These are phyloP conservation scores for Breynia disticha DNA, from an alignment of 441 rosid species.

Conservation along the genomic window DNA sequence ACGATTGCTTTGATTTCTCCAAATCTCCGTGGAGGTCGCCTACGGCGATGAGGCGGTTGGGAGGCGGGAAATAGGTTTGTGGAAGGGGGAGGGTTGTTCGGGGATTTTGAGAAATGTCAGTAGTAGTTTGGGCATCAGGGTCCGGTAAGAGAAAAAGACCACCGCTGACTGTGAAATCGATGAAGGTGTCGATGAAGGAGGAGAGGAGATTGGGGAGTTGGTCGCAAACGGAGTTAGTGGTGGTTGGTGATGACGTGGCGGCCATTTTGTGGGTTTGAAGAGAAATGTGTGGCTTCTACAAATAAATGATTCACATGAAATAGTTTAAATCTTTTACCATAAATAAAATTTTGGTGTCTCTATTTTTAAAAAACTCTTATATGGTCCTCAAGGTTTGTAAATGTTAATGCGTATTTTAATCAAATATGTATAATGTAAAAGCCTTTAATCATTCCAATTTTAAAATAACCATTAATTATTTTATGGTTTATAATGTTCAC, in stretches of 20 bases:
- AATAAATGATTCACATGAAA: too few relatives aligned
- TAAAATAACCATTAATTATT: too few relatives aligned
- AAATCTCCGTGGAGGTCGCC: slow-evolving; percentile 90
- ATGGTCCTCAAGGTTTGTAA: too few relatives aligned
- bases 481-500: too few relatives aligned
- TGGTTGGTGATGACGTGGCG: not conserved
- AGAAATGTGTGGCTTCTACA: too few relatives aligned
- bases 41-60: slow-evolving; percentile 59
- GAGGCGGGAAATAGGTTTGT: slow-evolving; percentile 32
- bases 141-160: slow-evolving; percentile 43
- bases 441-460: too few relatives aligned
- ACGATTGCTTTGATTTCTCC: slow-evolving; percentile 50
- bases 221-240: slow-evolving; percentile 23
- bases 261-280: not conserved
- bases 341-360: too few relatives aligned
- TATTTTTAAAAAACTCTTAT: too few relatives aligned
- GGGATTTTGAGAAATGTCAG: slow-evolving; percentile 9
- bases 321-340: too few relatives aligned
- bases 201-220: slow-evolving; percentile 41
- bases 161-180: slow-evolving; percentile 59
- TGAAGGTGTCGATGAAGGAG: slow-evolving; percentile 70
- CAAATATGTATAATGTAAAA: too few relatives aligned
- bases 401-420: too few relatives aligned
- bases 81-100: slow-evolving; percentile 3
- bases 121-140: slow-evolving; percentile 11